Base-by-base conservation (phyloP, 352 stramenopile genomes). In the Phytophthora nicotianae region DNA sequence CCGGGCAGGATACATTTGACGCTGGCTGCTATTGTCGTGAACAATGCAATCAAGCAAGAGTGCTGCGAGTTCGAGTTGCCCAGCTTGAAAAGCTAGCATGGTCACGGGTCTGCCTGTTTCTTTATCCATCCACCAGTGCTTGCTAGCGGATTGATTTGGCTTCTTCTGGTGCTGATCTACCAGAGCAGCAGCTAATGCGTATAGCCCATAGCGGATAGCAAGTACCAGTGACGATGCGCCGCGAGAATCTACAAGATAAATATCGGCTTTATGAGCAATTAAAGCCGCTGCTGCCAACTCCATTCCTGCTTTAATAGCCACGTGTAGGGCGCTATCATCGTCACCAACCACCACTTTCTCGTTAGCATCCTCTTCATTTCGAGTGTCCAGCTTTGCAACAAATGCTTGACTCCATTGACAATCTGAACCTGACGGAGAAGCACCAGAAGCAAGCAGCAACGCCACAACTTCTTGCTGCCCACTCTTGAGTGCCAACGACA, bases 191-290 rank as follows among this genome's bases (percentile, higher is more conserved):
- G 64, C 70, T 11, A 93, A 56, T 20, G 62, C 59, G 29, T 90
- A 93, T 64, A 93, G 74, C 11, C 82, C 82, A 17, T 82, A 69
- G 17, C 82, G 79, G 42, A 93, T 61, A 11, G 79, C 77, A 26
- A 90, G 72, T 6, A 69, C 72, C 29, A 91, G 40, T 4, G 72
- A 40, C 5, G 78, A 84, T 2, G 75, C 60, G 1, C 69, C 73
- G 3, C 74, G 59, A 1, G 61, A 62, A 50, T 90, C 81, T n/a
- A 79, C 37, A 8, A 58, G 48, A 38, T 68, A 60, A n/a, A 86
- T 53, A 32, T 81, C 61, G 3, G 74, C 81, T 50, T 73, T 81
- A 51, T 87, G 62, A 0, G 64, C 62, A 17, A 90, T 81, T 2
- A 90, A 58, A 35, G 78, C 65, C 4, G 59, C 54, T 9, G 81